Evolutionary conservation across 257 asterid species (phyloP), one percentile per base, ranked within the genome.

Genomic region (Solanum phureja): DNA sequence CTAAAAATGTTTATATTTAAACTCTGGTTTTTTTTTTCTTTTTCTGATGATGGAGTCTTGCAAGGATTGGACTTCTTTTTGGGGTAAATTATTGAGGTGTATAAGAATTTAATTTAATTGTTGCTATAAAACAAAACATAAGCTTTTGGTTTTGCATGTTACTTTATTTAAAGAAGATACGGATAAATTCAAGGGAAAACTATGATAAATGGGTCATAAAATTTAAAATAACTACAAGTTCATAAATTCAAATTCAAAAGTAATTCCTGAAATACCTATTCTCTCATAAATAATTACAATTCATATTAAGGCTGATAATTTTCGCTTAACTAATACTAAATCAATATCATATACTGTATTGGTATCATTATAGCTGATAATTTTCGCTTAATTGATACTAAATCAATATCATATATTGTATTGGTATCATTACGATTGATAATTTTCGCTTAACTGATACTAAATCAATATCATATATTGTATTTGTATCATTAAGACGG

Each of bases 1-100:
- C 16, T n/a, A 42, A 24, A 40, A 42, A 2, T 3, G 2, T 77
- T 24, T 77, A 40, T 77, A 18, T 6, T 56, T 56, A 31, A 31
- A 18, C 31, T 82, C 86, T 7, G 11, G 0, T 3, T 56, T 19
- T 56, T 19, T 18, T 19, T 7, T 18, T 19, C 3, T 4, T 19
- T 49, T 44, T 66, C 29, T 29, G 19, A 49, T 49, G 42, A 82
- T 49, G 71, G 44, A 18, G 86, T 82, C 86, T 82, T 49, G 86
- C 71, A 82, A 82, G 11, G 44, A 82, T 82, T 49, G 10, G 44
- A 6, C 21, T 82, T 11, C 86, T 82, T 82, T 81, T 82, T 19
- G 37, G 86, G 24, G 24, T 82, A 49, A 49, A 49, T 82, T 82
- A 79, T 82, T 82, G 69, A 44, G 66, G 66, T 44, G 18, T 8